Evolutionary conservation across 176 grass and related monocot species (phyloP).

Genomic region (Ensete glaucum): DNA sequence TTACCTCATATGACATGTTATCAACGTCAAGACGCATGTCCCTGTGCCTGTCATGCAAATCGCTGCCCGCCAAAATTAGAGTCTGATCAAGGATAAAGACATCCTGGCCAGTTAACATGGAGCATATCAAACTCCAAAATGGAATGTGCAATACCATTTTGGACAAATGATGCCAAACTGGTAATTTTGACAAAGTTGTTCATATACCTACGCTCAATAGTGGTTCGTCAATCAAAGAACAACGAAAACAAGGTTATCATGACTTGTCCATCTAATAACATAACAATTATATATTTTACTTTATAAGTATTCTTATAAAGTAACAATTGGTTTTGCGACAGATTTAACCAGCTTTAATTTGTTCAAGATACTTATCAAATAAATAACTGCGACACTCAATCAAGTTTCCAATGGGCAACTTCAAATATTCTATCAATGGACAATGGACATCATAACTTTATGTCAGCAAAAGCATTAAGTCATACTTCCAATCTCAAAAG

Average conservation of each 20-base stretch:
- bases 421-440: too few species aligned
- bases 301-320: too few species aligned
- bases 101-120: constrained; percentile 2
- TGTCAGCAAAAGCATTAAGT: too few species aligned
- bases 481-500: too few species aligned
- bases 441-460: too few species aligned
- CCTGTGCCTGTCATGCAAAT: constrained; percentile 15
- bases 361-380: too few species aligned
- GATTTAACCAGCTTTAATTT: too few species aligned
- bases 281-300: too few species aligned
- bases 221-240: not conserved
- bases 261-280: too few species aligned
- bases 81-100: constrained; percentile 10
- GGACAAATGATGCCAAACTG: not conserved
- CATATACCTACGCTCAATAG: not conserved
- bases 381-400: too few species aligned
- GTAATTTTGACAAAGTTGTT: not conserved
- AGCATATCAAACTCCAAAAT: not conserved
- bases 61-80: not conserved
- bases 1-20: constrained; percentile 16
- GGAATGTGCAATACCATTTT: not conserved
- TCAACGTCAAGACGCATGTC: constrained; percentile 21
- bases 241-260: not conserved
- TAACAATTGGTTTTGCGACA: too few species aligned
- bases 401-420: too few species aligned